Percentiles rank a stretch among this genome's conserved stretches.
Conservation (phyloP, 208 protist genomes). For the Trypanosoma lewisi region DNA sequence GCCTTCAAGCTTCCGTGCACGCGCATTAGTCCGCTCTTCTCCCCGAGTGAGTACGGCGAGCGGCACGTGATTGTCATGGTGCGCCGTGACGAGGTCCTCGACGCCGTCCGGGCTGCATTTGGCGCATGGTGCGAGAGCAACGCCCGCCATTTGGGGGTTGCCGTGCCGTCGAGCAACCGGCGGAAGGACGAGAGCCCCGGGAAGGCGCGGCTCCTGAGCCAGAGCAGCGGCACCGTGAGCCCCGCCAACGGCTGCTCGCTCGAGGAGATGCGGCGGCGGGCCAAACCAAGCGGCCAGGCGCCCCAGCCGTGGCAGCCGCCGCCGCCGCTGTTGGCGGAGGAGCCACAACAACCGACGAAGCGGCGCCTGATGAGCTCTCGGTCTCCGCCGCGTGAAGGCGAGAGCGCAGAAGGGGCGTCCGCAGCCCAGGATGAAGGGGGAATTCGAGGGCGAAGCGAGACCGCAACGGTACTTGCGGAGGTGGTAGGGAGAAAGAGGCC, state of each 20-base stretch:
- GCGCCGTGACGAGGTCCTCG: constrained; percentile 27
- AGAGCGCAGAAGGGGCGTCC: not conserved
- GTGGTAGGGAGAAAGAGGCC: too few species aligned
- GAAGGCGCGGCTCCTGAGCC: not conserved
- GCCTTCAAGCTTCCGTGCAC: constrained; percentile 50
- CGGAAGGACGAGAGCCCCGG: constrained; percentile 16
- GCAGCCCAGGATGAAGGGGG: not conserved
- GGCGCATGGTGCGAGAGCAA: constrained; percentile 27
- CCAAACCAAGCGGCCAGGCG: not conserved
- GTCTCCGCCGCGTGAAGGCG: not conserved
- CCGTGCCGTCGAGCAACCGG: constrained; percentile 41
- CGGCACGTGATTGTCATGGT: constrained; percentile 80
- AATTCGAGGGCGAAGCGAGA: too few species aligned
- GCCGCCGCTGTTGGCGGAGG: not conserved
- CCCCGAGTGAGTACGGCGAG: constrained; percentile 66
- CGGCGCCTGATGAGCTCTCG: not conserved
- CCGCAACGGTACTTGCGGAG: not conserved
- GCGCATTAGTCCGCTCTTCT: constrained; percentile 65
- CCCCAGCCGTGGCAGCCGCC: not conserved
- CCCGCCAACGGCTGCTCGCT: not conserved
- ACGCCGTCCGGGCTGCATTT: constrained; percentile 26
- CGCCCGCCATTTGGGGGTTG: constrained; percentile 27
- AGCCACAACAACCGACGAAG: not conserved
- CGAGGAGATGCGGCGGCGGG: not conserved
- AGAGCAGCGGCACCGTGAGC: not conserved